phyloP scores from a whole-genome alignment of 305 asterid species.

The Caryopteris hybrid region DNA sequence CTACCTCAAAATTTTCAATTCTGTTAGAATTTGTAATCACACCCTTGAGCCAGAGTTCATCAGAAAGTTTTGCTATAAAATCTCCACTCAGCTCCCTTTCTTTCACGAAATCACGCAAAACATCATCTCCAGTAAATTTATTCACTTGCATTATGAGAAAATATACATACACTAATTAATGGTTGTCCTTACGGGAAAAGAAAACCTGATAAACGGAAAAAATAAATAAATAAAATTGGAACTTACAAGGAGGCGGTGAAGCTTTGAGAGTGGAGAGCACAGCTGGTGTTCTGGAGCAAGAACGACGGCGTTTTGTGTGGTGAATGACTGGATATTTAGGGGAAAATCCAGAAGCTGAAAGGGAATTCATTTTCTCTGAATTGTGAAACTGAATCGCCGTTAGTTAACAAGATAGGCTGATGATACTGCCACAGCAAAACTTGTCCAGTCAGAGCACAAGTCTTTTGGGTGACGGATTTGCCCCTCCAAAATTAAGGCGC shows the following conservation, averaged over 20 bases:
- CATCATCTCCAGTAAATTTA: slow-evolving; percentile 52
- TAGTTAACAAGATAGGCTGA: slow-evolving; percentile 23
- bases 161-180: not conserved
- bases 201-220: not conserved
- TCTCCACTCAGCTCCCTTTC: slow-evolving; percentile 79
- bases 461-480: slow-evolving; percentile 9
- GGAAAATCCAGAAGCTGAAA: slow-evolving; percentile 38
- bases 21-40: slow-evolving; percentile 14
- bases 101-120: slow-evolving; percentile 51
- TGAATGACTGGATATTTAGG: slow-evolving; percentile 26
- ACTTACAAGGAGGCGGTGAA: slow-evolving; percentile 56
- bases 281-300: slow-evolving; percentile 26
- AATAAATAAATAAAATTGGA: not conserved
- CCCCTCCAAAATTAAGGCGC: not conserved
- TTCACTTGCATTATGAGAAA: slow-evolving; percentile 31
- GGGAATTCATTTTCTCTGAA: slow-evolving; percentile 33
- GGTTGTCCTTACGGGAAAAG: not conserved
- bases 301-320: slow-evolving; percentile 35
- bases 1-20: slow-evolving; percentile 20
- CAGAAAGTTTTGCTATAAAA: slow-evolving; percentile 65
- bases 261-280: slow-evolving; percentile 54
- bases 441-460: not conserved
- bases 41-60: slow-evolving; percentile 57
- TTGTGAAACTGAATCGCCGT: not conserved
- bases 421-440: slow-evolving; percentile 20